A percentile compares a stretch with the other conserved stretches of the same genome.
phyloP scores from a whole-genome alignment of 1,139 yeast genomes.

The Yamadazyma jaroonii region DNA sequence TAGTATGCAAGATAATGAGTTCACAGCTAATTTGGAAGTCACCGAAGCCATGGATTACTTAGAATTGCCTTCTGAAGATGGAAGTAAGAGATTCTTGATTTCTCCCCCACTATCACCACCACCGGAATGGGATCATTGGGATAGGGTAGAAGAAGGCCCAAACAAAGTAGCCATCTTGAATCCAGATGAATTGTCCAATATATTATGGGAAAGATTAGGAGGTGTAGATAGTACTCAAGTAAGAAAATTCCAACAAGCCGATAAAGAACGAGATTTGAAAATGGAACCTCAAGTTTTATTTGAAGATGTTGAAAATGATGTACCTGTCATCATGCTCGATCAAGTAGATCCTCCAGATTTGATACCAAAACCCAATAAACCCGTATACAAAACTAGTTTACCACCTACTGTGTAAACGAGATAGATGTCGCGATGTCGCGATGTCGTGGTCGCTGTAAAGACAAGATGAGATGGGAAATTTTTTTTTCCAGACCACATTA shows the following conservation, averaged over 20 bases:
- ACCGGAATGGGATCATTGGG: constrained; percentile 47
- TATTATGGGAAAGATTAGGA: constrained; percentile 47
- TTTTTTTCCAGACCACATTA: constrained; percentile 8
- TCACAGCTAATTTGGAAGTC: constrained; percentile 12
- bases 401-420: constrained; percentile 6
- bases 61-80: constrained; percentile 42
- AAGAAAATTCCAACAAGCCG: constrained; percentile 24
- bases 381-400: constrained; percentile 12
- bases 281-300: constrained; percentile 37
- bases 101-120: constrained; percentile 51
- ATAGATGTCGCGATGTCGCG: constrained; percentile 1
- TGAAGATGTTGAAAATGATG: constrained; percentile 33
- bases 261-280: constrained; percentile 15
- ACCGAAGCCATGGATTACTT: constrained; percentile 25
- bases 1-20: constrained; percentile 34
- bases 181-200: constrained; percentile 41
- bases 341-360: constrained; percentile 9
- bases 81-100: constrained; percentile 39
- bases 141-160: constrained; percentile 43
- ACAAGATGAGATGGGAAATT: constrained; percentile 16
- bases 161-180: constrained; percentile 33
- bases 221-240: constrained; percentile 38
- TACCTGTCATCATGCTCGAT: constrained; percentile 40
- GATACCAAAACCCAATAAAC: constrained; percentile 4
- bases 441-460: background rate